These are phyloP conservation scores for Aquilaria malaccensis DNA, from an alignment of 345 rosid species.

Conservation along the genomic window DNA sequence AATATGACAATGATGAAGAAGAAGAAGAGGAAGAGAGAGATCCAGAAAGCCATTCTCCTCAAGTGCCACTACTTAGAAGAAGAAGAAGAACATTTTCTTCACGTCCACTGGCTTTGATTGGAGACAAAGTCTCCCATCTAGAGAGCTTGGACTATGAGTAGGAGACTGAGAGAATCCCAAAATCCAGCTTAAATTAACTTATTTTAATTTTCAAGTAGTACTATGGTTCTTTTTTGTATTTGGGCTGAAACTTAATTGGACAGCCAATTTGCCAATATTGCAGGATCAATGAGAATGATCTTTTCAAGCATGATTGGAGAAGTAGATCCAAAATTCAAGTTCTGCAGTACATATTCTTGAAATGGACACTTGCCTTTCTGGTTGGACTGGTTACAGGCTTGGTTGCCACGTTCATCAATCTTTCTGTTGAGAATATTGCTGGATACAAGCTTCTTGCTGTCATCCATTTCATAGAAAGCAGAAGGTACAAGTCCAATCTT, in stretches of 20 bases:
- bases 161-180: conserved; percentile 2
- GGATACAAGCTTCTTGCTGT: conserved; percentile 76
- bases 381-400: conserved; percentile 75
- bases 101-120: conserved; percentile 62
- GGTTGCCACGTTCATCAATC: conserved; percentile 70
- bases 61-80: conserved; percentile 62
- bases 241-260: background rate
- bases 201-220: no score
- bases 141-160: conserved; percentile 89
- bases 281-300: conserved; percentile 82
- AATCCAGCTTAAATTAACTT: no score
- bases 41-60: conserved; percentile 47
- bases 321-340: conserved; percentile 70
- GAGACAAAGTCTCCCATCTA: conserved; percentile 64
- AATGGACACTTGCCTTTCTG: conserved; percentile 70
- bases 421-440: conserved; percentile 76
- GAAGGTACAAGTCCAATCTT: conserved; percentile 27
- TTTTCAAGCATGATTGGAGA: conserved; percentile 92
- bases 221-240: background rate
- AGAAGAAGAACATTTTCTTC: conserved; percentile 45
- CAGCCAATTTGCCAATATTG: background rate
- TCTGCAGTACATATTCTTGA: conserved; percentile 60
- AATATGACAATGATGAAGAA: conserved; percentile 15
- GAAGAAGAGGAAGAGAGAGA: conserved; percentile 40
- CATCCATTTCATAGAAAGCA: conserved; percentile 36